These are phyloP conservation scores for Albizia julibrissin DNA, from an alignment of 306 rosid species.

Conservation along the genomic window DNA sequence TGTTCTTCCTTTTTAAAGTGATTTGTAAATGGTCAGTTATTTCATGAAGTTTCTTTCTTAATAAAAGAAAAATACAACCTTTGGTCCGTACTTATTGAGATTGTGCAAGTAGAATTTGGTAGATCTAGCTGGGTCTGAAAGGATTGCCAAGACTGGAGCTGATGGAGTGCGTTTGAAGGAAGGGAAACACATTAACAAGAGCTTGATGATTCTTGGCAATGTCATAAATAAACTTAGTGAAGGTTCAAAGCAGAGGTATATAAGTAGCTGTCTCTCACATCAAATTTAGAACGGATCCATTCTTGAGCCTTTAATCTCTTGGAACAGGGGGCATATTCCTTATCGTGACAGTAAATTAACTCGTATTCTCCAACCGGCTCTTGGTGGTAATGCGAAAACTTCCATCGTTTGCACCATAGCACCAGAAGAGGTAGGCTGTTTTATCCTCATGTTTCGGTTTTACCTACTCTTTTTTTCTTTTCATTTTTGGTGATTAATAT, in stretches of 20 bases:
- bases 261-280: background rate
- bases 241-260: constrained; percentile 80
- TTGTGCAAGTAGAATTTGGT: constrained; percentile 76
- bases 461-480: background rate
- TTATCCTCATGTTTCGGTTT: constrained; percentile 9
- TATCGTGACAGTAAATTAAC: constrained; percentile 97
- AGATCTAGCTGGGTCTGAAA: constrained; percentile 95
- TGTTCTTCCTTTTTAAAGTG: background rate
- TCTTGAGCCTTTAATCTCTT: background rate
- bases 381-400: constrained; percentile 98
- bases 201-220: constrained; percentile 93
- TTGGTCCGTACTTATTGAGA: constrained; percentile 19
- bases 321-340: constrained; percentile 88
- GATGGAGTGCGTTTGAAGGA: constrained; percentile 93
- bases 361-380: constrained; percentile 99
- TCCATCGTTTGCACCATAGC: constrained; percentile 94
- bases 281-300: constrained; percentile 15
- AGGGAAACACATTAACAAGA: constrained; percentile 94
- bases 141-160: constrained; percentile 98
- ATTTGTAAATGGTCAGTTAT: background rate
- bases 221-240: constrained; percentile 95
- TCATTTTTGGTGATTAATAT: background rate
- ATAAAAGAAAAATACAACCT: background rate
- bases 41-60: background rate
- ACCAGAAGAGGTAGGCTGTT: constrained; percentile 81